A percentile compares a stretch with the other conserved stretches of the same genome.
Conservation (phyloP, 179 eudicot genomes). For the Beta lomatogona region DNA sequence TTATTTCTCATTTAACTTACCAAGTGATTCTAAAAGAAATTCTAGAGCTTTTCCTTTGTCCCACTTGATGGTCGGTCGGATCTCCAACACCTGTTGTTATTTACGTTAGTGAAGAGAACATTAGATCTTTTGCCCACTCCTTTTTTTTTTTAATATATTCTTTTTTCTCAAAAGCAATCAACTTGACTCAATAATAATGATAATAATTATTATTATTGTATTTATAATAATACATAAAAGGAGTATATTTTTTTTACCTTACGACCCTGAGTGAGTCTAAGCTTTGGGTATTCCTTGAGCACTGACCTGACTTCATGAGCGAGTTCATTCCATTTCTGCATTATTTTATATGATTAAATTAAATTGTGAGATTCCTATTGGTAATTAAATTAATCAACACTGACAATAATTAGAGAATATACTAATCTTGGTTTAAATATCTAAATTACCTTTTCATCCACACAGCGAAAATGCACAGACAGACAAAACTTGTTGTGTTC, state of each 20-base stretch:
- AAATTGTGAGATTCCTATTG: no score
- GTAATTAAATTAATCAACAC: not conserved
- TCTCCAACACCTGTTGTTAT: slow-evolving; percentile 72
- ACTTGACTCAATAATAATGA: not conserved
- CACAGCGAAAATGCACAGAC: slow-evolving; percentile 88
- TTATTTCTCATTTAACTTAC: slow-evolving; percentile 39
- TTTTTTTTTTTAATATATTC: not conserved
- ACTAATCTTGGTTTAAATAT: not conserved
- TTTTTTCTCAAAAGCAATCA: not conserved
- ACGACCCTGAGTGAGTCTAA: slow-evolving; percentile 75
- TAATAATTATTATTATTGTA: no score
- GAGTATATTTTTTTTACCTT: slow-evolving; percentile 46
- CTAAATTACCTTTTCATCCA: slow-evolving; percentile 70
- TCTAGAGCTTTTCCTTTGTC: slow-evolving; percentile 98
- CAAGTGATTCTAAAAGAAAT: slow-evolving; percentile 85
- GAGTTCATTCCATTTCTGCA: slow-evolving; percentile 79
- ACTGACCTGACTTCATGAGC: slow-evolving; percentile 75
- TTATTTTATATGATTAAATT: not conserved
- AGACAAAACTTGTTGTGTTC: slow-evolving; percentile 85
- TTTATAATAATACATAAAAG: no score
- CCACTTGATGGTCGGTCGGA: slow-evolving; percentile 96
- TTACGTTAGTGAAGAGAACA: not conserved
- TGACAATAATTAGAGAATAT: not conserved
- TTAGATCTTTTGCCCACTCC: slow-evolving; percentile 1
- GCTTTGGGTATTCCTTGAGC: slow-evolving; percentile 72